Base-by-base conservation (phyloP, 2,329 filamentous ascomycete species). In the Ophioceras dolichostomum region DNA sequence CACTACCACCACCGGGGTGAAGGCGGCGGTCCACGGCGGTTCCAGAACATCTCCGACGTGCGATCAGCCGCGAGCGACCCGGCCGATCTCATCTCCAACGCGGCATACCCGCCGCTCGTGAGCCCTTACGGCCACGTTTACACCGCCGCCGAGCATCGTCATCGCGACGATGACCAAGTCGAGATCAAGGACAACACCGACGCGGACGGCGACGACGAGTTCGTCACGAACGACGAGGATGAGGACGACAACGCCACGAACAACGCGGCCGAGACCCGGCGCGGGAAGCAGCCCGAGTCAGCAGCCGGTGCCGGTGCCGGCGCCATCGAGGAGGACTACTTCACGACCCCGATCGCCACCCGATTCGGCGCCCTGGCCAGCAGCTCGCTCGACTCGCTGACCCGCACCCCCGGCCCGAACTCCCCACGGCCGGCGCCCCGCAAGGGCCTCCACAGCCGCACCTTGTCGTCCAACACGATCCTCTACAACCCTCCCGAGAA, bases 171-270 rank as follows among this genome's bases (percentile, higher is more conserved):
- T 10, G 35, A 67, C 46, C 55, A 55, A 49, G 31, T 68, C 61
- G 49, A 63, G 18, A 61, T 66, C 36, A 70, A 69, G 45, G 68
- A 73, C 32, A 77, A 87, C 40, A 87, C 83, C 0, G 85, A 91
- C 49, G 84, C 79, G 6, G 86, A 94, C 52, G 85, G 86, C 1
- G 88, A 95, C 49, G 88, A 94, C 49, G 88, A 95, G 55, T 64
- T 88, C n/a, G 71, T 83, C 10, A 88, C 83, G 4, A 83, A 87
- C 39, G 83, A 86, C 39, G 82, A 88, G 39, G 76, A 79, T 30
- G 72, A 74, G 39, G 68, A 76, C 35, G 63, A 67, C 13, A 58
- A 52, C 50, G 53, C 60, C 49, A 62, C 62, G 45, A 61, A 69
- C 46, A 61, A 69, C 46, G 54, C 51, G n/a, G 53, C 50, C 14